phyloP scores from a whole-genome alignment of 176 grass and related monocot species.

The Oryza longistaminata region DNA sequence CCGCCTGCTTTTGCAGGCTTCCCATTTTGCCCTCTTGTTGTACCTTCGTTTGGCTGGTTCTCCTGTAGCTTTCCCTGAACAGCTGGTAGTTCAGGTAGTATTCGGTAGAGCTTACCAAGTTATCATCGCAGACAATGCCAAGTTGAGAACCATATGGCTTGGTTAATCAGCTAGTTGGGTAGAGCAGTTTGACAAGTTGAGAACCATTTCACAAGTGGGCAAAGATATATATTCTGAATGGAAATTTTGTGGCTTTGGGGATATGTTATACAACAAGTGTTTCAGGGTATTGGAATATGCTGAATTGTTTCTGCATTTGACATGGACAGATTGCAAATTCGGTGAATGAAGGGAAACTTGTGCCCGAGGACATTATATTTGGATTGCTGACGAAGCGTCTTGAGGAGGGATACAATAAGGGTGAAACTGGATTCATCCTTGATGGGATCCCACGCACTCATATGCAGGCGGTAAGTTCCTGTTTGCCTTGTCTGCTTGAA shows the following conservation, averaged over 20 bases:
- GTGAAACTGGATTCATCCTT: slow-evolving; percentile 94
- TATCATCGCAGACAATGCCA: not conserved
- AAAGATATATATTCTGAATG: not conserved
- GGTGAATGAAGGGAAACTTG: slow-evolving; percentile 78
- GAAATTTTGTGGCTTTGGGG: not conserved
- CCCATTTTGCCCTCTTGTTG: slow-evolving; percentile 34
- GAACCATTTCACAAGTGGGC: not conserved
- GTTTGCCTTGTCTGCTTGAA: not conserved
- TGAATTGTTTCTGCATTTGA: slow-evolving; percentile 22
- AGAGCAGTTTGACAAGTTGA: not conserved
- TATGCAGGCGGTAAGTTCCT: slow-evolving; percentile 77
- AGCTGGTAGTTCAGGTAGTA: not conserved
- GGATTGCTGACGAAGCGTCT: slow-evolving; percentile 85
- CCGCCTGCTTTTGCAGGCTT: slow-evolving; percentile 27
- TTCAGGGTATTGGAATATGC: not conserved
- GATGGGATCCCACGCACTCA: slow-evolving; percentile 81
- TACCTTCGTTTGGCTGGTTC: slow-evolving; percentile 4
- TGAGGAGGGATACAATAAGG: slow-evolving; percentile 82
- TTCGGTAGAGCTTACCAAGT: not conserved
- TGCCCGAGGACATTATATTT: slow-evolving; percentile 91
- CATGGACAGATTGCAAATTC: slow-evolving; percentile 72
- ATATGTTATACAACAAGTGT: not conserved
- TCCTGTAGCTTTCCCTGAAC: slow-evolving; percentile 14
- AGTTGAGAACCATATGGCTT: not conserved
- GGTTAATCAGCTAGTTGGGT: not conserved